Conservation (phyloP, 768 basidiomycete genomes). For the Tulasnella sp. region DNA sequence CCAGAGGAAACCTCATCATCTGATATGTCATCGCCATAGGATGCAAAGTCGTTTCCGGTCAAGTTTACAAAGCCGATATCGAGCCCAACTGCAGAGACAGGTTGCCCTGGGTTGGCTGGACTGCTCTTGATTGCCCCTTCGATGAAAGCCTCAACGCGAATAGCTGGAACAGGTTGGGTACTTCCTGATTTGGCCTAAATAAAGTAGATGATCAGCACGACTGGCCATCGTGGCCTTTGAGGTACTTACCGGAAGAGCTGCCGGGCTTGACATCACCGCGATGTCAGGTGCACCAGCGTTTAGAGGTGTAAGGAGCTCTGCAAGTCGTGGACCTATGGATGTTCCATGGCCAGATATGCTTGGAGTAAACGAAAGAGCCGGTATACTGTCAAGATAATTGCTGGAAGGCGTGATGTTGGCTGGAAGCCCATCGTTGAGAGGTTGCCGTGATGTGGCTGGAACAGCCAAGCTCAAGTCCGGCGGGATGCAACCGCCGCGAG, state of each 20-base stretch:
- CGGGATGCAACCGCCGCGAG: background rate
- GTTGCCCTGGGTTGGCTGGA: background rate
- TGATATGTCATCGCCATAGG: background rate
- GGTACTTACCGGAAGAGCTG: background rate
- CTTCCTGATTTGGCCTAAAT: too few species aligned
- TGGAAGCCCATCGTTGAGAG: background rate
- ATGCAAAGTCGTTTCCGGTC: background rate
- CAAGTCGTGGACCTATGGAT: background rate
- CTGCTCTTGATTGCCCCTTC: background rate
- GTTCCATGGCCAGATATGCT: background rate
- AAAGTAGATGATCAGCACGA: too few species aligned
- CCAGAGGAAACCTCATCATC: background rate
- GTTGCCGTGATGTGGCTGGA: background rate
- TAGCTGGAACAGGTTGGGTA: background rate
- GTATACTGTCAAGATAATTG: background rate
- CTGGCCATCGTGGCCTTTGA: too few species aligned
- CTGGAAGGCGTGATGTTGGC: background rate
- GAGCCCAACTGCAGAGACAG: background rate
- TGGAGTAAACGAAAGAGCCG: background rate
- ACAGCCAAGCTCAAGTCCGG: background rate
- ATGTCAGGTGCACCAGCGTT: background rate
- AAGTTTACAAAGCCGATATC: background rate
- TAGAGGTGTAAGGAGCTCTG: background rate
- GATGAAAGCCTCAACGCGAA: background rate
- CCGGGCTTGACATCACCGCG: background rate